These are phyloP conservation scores for Hygrocybe coccinea DNA, from an alignment of 768 basidiomycete genomes.

Conservation along the genomic window DNA sequence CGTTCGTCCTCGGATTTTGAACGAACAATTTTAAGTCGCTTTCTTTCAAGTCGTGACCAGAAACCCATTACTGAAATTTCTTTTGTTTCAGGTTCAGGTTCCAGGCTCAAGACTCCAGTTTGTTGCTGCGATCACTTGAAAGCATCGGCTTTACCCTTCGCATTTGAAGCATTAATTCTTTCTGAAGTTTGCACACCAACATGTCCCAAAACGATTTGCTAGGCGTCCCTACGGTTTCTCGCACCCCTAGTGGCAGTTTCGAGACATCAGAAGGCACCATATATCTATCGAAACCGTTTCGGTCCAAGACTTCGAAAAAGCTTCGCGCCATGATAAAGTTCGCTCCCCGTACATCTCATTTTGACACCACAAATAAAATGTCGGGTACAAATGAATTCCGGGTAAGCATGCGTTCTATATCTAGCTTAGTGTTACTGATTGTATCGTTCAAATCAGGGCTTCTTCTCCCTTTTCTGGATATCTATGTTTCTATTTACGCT, in stretches of 20 bases:
- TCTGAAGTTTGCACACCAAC: no score
- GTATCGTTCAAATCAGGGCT: constrained; percentile 51
- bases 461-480: constrained; percentile 94
- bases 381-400: constrained; percentile 83
- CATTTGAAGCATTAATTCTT: no score
- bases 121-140: no score
- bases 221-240: neutral
- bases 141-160: no score
- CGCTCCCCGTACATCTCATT: constrained; percentile 76
- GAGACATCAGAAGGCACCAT: constrained; percentile 60
- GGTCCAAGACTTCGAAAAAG: constrained; percentile 69
- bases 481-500: constrained; percentile 79
- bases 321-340: constrained; percentile 82
- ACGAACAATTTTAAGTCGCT: no score
- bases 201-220: no score
- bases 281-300: constrained; percentile 71
- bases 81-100: no score
- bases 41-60: no score
- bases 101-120: no score
- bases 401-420: constrained; percentile 34
- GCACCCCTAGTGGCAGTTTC: constrained; percentile 41
- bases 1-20: no score
- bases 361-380: constrained; percentile 74
- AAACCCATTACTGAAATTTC: no score
- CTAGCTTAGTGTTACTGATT: neutral